Conservation (phyloP, 1,139 yeast genomes). For the Martiniozyma asiatica region DNA sequence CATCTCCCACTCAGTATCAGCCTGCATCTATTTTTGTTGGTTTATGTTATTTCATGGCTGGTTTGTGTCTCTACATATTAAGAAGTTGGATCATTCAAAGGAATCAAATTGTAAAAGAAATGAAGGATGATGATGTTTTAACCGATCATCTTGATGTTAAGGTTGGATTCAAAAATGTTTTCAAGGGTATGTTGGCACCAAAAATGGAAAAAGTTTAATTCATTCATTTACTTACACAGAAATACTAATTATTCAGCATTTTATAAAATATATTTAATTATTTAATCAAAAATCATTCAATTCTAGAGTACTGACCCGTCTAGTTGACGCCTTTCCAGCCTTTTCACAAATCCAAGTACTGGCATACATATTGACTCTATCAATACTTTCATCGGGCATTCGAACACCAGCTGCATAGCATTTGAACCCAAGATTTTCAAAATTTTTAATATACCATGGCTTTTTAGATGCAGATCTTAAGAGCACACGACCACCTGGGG, state of each 20-base stretch:
- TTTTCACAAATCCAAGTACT: slow-evolving; percentile 79
- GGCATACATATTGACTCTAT: slow-evolving; percentile 78
- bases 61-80: slow-evolving; percentile 26
- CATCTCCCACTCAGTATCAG: slow-evolving; percentile 31
- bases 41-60: slow-evolving; percentile 33
- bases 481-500: slow-evolving; percentile 61
- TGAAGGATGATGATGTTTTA: slow-evolving; percentile 19
- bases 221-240: too few relatives aligned
- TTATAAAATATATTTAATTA: background rate
- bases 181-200: slow-evolving; percentile 5
- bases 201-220: slow-evolving; percentile 9
- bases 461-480: slow-evolving; percentile 60
- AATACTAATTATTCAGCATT: too few relatives aligned
- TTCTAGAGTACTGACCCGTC: slow-evolving; percentile 21
- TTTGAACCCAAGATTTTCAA: slow-evolving; percentile 53
- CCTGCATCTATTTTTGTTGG: slow-evolving; percentile 46
- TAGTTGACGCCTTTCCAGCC: slow-evolving; percentile 11
- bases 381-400: slow-evolving; percentile 50
- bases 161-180: slow-evolving; percentile 12
- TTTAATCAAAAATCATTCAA: slow-evolving; percentile 7
- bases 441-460: slow-evolving; percentile 70
- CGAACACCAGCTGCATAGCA: slow-evolving; percentile 64
- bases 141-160: slow-evolving; percentile 15
- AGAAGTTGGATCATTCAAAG: slow-evolving; percentile 41
- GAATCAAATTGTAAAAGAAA: slow-evolving; percentile 22